phyloP scores from a whole-genome alignment of 768 basidiomycete genomes.

The Ramaria sp. region DNA sequence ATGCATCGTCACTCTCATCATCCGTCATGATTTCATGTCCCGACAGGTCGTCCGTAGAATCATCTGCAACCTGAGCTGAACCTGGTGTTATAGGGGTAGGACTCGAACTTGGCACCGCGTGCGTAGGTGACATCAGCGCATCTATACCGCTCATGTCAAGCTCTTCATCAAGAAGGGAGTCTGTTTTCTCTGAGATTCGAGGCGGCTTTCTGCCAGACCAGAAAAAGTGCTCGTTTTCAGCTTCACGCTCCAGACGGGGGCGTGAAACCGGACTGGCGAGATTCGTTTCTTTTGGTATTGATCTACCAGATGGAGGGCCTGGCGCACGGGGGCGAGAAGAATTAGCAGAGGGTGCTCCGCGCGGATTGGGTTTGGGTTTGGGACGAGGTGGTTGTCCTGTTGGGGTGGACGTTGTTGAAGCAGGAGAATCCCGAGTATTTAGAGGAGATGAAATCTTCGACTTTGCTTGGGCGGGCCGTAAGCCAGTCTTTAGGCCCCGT shows the following conservation, averaged over 20 bases:
- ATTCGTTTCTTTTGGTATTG: neutral
- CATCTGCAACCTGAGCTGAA: neutral
- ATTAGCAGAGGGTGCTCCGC: neutral
- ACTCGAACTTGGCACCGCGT: neutral
- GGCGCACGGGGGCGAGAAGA: neutral
- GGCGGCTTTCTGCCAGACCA: neutral
- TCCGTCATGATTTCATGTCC: neutral
- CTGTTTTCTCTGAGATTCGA: neutral
- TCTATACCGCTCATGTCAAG: conserved; percentile 2
- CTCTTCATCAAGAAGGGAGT: neutral
- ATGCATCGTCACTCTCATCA: neutral
- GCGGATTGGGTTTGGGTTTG: neutral
- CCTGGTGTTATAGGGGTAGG: neutral
- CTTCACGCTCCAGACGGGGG: neutral
- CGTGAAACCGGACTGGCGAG: neutral
- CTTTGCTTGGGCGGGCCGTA: neutral
- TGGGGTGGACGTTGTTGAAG: neutral
- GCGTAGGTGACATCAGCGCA: neutral
- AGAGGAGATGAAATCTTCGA: neutral
- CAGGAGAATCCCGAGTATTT: neutral
- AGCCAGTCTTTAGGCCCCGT: neutral
- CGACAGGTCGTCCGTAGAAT: neutral
- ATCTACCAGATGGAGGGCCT: neutral
- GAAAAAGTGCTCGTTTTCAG: neutral
- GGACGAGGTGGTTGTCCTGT: neutral